Evolutionary conservation across 345 rosid species (phyloP).

Genomic region (Stellera chamaejasme): DNA sequence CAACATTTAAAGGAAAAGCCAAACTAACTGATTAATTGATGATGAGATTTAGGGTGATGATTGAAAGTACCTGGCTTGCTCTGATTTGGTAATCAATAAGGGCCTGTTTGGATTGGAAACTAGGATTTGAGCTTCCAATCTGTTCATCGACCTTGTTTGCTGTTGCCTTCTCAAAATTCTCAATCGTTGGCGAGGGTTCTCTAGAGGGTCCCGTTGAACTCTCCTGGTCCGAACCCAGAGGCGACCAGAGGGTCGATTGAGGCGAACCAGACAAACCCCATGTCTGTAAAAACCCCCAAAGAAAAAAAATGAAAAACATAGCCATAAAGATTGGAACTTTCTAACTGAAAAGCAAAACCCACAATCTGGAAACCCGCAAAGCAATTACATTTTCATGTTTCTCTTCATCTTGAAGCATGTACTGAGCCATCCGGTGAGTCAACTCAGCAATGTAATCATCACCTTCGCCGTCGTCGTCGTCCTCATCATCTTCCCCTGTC

Average conservation of each 20-base stretch:
- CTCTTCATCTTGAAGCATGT: constrained; percentile 52
- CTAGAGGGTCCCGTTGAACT: constrained; percentile 27
- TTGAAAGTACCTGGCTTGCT: constrained; percentile 37
- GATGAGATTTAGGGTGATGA: neutral
- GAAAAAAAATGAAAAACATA: neutral
- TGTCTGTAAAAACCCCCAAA: constrained; percentile 13
- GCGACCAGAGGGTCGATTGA: constrained; percentile 37
- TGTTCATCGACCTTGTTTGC: constrained; percentile 19
- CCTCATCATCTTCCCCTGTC: constrained; percentile 29
- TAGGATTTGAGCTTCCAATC: constrained; percentile 7
- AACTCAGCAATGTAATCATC: constrained; percentile 51
- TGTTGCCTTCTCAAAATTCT: constrained; percentile 19
- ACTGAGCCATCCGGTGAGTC: constrained; percentile 76
- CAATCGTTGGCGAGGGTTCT: constrained; percentile 28
- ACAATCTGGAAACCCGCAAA: neutral
- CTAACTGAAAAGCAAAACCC: neutral
- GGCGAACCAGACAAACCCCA: constrained; percentile 30
- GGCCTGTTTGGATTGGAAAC: constrained; percentile 42
- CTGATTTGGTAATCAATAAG: constrained; percentile 51
- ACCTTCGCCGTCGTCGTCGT: constrained; percentile 6
- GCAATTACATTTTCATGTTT: constrained; percentile 17
- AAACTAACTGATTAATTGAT: constrained; percentile 1
- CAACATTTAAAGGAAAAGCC: neutral
- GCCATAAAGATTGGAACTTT: constrained; percentile 4
- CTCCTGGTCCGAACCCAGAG: constrained; percentile 24